A percentile compares a stretch with the other conserved stretches of the same genome.
Conservation (phyloP, 1,284 basidiomycete species). For the Mycena sp. region DNA sequence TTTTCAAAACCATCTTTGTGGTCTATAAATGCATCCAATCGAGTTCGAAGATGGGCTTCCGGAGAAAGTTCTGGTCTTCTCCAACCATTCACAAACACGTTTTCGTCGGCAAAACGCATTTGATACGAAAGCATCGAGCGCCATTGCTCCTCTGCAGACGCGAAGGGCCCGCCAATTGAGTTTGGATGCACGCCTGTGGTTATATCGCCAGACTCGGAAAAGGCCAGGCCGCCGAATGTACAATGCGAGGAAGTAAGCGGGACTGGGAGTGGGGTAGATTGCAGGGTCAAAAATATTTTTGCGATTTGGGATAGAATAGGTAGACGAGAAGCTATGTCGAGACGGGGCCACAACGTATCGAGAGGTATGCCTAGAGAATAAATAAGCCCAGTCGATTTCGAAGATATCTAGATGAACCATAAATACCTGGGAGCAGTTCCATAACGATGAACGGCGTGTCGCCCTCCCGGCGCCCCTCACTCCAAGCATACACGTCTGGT, state of each 20-base stretch:
- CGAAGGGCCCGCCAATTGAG: constrained; percentile 16
- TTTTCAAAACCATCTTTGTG: constrained; percentile 3
- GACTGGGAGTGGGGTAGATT: constrained; percentile 8
- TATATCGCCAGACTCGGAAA: constrained; percentile 10
- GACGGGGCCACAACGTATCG: constrained; percentile 15
- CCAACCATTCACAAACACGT: constrained; percentile 13
- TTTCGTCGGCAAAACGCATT: constrained; percentile 6
- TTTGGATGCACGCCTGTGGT: constrained; percentile 15
- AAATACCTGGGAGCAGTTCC: constrained; percentile 14
- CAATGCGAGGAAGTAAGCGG: neutral
- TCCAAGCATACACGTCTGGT: constrained; percentile 22
- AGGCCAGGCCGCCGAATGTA: constrained; percentile 16
- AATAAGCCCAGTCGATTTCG: neutral
- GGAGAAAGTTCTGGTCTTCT: neutral
- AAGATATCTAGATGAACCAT: neutral
- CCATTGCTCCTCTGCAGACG: constrained; percentile 19
- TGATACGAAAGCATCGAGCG: constrained; percentile 16
- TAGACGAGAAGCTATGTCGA: constrained; percentile 15
- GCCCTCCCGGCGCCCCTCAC: constrained; percentile 6
- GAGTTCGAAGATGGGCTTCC: constrained; percentile 12
- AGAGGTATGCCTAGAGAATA: constrained; percentile 12
- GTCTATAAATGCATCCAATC: constrained; percentile 13
- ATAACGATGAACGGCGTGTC: constrained; percentile 19
- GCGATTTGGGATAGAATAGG: constrained; percentile 11
- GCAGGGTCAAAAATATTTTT: constrained; percentile 2